Evolutionary conservation across 352 stramenopile species (phyloP).

Genomic region (Phytopythium montanum): DNA sequence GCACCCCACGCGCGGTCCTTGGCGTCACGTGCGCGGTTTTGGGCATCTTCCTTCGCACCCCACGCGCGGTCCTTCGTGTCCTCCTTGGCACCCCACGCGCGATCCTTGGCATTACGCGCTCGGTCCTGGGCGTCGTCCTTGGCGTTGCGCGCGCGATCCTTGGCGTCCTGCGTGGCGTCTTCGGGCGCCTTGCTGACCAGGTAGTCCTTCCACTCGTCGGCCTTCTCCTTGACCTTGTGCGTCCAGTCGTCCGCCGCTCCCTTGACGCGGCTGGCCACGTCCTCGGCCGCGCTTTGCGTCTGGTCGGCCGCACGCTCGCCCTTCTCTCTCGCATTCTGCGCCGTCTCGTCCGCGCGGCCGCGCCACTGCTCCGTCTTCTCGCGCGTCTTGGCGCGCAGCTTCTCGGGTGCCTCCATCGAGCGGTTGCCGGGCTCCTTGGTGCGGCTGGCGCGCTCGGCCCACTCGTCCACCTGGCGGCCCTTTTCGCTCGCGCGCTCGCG

Average conservation of each 20-base stretch:
- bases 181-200: conserved; percentile 14
- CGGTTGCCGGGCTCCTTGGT: conserved; percentile 22
- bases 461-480: conserved; percentile 31
- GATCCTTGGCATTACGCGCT: conserved; percentile 14
- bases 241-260: conserved; percentile 31
- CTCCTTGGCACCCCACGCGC: conserved; percentile 16
- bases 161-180: conserved; percentile 20
- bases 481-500: conserved; percentile 25
- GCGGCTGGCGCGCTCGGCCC: conserved; percentile 55
- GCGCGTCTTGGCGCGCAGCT: conserved; percentile 22
- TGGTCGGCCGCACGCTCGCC: conserved; percentile 23
- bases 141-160: conserved; percentile 16
- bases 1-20: conserved; percentile 9
- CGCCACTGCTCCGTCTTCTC: conserved; percentile 25
- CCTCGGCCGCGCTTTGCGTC: conserved; percentile 22
- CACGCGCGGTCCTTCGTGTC: conserved; percentile 21
- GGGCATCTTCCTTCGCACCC: conserved; percentile 18
- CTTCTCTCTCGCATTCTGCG: conserved; percentile 18
- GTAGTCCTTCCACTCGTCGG: conserved; percentile 21
- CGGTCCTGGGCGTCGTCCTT: conserved; percentile 17
- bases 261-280: conserved; percentile 30
- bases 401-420: conserved; percentile 14
- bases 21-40: conserved; percentile 12
- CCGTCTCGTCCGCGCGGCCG: conserved; percentile 7
- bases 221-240: conserved; percentile 24